Evolutionary conservation across 768 basidiomycete genomes (phyloP).

Genomic region (Cystobasidium tubakii): DNA sequence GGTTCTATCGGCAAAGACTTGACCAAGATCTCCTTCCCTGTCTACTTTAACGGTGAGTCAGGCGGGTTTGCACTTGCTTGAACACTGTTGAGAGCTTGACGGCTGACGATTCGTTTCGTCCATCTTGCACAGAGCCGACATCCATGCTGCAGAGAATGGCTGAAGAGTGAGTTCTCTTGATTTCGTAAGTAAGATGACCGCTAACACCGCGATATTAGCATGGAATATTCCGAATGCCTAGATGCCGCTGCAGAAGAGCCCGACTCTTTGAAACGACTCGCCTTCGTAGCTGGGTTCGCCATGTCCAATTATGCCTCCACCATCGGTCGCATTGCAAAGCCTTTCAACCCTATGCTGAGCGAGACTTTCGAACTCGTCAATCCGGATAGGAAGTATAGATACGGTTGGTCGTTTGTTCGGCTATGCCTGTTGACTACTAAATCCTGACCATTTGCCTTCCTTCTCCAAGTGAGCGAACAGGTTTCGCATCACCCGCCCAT

Average conservation of each 20-base stretch:
- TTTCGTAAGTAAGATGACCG: conserved; percentile 63
- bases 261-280: conserved; percentile 74
- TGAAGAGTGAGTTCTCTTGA: conserved; percentile 90
- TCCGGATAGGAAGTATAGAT: conserved; percentile 79
- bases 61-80: too few species aligned
- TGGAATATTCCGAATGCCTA: conserved; percentile 48
- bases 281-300: conserved; percentile 90
- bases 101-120: not conserved
- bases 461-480: conserved; percentile 58
- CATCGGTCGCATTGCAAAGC: conserved; percentile 91
- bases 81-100: too few species aligned
- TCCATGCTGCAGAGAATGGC: conserved; percentile 96
- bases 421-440: not conserved
- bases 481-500: conserved; percentile 97
- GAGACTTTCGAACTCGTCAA: conserved; percentile 94
- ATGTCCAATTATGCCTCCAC: conserved; percentile 98
- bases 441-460: not conserved
- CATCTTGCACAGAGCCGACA: conserved; percentile 56
- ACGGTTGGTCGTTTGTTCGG: conserved; percentile 56
- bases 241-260: conserved; percentile 72
- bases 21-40: conserved; percentile 90
- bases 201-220: conserved; percentile 49
- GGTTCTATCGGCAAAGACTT: conserved; percentile 92
- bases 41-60: conserved; percentile 68
- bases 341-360: conserved; percentile 92